These are phyloP conservation scores for Saururus chinensis DNA, from an alignment of 164 flowering plant genomes.

Conservation along the genomic window DNA sequence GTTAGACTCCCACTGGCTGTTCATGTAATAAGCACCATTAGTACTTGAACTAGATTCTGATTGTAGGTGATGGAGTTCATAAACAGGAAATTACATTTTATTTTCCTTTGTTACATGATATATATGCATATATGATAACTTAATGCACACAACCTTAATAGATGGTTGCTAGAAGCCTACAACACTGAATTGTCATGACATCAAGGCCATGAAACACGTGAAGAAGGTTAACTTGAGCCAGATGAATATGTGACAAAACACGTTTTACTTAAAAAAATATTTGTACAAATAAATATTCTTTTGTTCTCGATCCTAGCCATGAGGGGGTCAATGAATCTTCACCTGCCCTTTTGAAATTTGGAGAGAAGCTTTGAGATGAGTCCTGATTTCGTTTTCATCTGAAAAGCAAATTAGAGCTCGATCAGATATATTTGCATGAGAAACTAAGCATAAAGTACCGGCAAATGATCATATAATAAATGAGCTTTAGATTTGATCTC, in stretches of 20 bases:
- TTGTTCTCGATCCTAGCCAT: no score
- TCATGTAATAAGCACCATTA: constrained; percentile 24
- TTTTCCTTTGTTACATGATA: no score
- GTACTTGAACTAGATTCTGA: constrained; percentile 2
- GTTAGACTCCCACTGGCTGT: constrained; percentile 43
- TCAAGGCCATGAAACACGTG: not conserved
- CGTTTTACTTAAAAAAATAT: not conserved
- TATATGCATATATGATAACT: no score
- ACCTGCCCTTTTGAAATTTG: constrained; percentile 8
- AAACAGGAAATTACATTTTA: no score
- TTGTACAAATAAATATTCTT: no score
- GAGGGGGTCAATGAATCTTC: not conserved
- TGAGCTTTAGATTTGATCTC: not conserved
- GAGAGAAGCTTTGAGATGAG: constrained; percentile 19
- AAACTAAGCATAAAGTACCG: not conserved
- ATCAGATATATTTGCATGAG: not conserved
- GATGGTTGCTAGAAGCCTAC: no score
- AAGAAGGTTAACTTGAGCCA: not conserved
- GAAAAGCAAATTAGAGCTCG: not conserved
- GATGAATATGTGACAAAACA: not conserved
- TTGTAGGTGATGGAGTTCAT: no score
- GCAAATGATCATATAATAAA: not conserved
- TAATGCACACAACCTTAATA: no score
- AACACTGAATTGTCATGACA: not conserved
- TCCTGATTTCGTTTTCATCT: constrained; percentile 22